Evolutionary conservation across 257 asterid genomes (phyloP), one percentile per base, ranked within the genome.

Genomic region (Voacanga thouarsii): DNA sequence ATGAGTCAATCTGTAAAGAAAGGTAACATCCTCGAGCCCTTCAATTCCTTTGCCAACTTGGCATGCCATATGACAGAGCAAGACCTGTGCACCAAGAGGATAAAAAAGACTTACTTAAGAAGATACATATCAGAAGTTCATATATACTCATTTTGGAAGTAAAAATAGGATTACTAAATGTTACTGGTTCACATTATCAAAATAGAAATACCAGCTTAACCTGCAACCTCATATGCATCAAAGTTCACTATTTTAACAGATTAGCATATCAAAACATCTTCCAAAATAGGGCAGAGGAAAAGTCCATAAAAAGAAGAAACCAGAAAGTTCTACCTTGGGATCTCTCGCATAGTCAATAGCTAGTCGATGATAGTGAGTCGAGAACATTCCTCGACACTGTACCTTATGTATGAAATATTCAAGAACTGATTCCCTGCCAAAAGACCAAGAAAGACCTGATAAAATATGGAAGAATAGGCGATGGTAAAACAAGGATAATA

Each of bases 11-110:
- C 92, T 92, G 87, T 93, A 93, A 7, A 95, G 97, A 85, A 95
- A 95, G 74, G 92, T 87, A 78, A 92, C 98, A 87, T 95, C 98
- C 87, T 92, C 99, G 15, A 91, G 87, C 82, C 91, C 93, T 26
- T 39, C 77, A 72, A 43, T 85, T 80, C 93, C 98, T 87, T 88
- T 83, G 55, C 83, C 90, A 71, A 93, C 91, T 85, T 92, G 94
- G 94, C 99, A 93, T 75, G 90, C 97, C 99, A 92, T 93, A 78
- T 95, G 99, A 81, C 94, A 89, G 33, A 93, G 96, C 23, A 93
- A 83, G 74, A 95, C 96, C 99, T 95, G 85, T 61, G 75, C 30
- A 76, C 70, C 78, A 72, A 47, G 60, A 59, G 56, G 37, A 33
- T 72, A 59, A 50, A 37, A 12, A 51, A 47, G 49, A 78, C 19